Percentiles rank a stretch among this genome's conserved stretches.
Evolutionary conservation across 2,329 filamentous ascomycete genomes (phyloP).

Genomic region (Cryoendolithus antarcticus): DNA sequence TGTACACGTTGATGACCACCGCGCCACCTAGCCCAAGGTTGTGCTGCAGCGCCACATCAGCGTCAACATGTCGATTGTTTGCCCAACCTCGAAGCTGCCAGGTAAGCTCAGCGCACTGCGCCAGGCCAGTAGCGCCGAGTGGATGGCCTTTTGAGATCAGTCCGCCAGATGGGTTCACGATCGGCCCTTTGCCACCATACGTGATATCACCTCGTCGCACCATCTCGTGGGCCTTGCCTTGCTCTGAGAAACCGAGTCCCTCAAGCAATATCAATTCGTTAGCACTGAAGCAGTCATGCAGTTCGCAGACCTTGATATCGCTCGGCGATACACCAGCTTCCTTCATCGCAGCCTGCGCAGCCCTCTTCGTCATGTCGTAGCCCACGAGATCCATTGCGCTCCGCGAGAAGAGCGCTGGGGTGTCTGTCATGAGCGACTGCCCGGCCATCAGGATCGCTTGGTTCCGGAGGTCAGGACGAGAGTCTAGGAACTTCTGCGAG

Average conservation of each 20-base stretch:
- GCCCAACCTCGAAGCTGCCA: conserved; percentile 88
- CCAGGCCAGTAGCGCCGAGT: conserved; percentile 78
- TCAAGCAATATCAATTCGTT: conserved; percentile 91
- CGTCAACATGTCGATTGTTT: conserved; percentile 68
- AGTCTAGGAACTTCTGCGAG: conserved; percentile 77
- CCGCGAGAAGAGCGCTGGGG: conserved; percentile 62
- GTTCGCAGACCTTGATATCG: conserved; percentile 73
- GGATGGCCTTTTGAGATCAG: conserved; percentile 93
- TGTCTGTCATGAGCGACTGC: conserved; percentile 74
- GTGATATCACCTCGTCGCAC: conserved; percentile 81
- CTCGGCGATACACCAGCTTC: conserved; percentile 56
- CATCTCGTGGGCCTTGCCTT: conserved; percentile 82
- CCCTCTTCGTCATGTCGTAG: conserved; percentile 67
- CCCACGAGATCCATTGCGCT: conserved; percentile 82
- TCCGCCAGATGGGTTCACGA: conserved; percentile 86
- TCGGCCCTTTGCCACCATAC: conserved; percentile 61
- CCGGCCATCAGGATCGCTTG: conserved; percentile 85
- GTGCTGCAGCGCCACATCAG: conserved; percentile 70
- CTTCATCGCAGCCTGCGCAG: conserved; percentile 53
- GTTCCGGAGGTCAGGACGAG: conserved; percentile 63
- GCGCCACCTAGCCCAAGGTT: conserved; percentile 87
- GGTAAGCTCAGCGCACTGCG: conserved; percentile 83
- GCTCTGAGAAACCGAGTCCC: conserved; percentile 62
- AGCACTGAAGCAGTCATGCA: conserved; percentile 93
- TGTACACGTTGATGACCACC: conserved; percentile 80